phyloP scores from a whole-genome alignment of 331 rosid genomes.

The Dryas integrifolia region DNA sequence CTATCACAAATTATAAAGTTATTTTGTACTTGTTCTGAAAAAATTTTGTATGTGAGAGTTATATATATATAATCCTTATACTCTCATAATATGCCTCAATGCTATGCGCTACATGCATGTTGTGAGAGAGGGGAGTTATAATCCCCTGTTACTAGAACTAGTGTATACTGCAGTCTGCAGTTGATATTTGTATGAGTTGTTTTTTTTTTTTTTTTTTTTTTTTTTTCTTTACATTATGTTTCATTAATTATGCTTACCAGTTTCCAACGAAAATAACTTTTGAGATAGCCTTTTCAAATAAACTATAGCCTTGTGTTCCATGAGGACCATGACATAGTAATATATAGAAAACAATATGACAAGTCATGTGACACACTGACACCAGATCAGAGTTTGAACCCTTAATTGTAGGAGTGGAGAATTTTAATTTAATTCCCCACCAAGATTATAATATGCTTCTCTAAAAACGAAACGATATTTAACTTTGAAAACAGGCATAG shows the following conservation, averaged over 20 bases:
- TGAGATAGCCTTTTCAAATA: neutral
- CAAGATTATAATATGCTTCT: constrained; percentile 5
- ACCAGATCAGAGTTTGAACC: neutral
- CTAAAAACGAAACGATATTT: no score
- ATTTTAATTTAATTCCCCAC: neutral
- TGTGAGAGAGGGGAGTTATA: no score
- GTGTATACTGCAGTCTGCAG: neutral
- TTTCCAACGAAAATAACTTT: no score
- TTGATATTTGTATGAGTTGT: neutral
- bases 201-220: no score
- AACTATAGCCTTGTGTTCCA: neutral
- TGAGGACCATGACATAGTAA: neutral
- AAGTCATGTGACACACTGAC: constrained; percentile 16
- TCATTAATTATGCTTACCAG: no score
- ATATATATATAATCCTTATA: no score
- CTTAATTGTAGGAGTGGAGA: neutral
- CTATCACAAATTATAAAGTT: neutral
- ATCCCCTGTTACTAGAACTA: neutral
- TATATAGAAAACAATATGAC: neutral
- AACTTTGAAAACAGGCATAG: no score
- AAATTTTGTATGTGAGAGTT: no score
- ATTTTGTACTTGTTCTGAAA: neutral
- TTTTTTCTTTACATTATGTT: no score
- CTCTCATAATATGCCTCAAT: no score
- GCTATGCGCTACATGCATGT: no score